A percentile compares a stretch with the other conserved stretches of the same genome.
These are phyloP conservation scores for Leavenworthia alabamica DNA, from an alignment of 345 rosid species.

Conservation along the genomic window DNA sequence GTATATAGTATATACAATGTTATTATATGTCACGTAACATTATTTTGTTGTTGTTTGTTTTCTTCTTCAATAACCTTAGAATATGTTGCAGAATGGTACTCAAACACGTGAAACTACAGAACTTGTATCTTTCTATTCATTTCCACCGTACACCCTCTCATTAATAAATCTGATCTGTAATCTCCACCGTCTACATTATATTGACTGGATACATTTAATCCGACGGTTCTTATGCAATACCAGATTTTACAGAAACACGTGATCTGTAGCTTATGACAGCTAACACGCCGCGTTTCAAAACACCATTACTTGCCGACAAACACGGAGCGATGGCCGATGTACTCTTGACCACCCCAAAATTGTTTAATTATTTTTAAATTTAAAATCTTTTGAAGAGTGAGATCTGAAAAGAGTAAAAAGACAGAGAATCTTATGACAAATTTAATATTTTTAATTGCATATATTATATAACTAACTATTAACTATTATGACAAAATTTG, in stretches of 20 bases:
- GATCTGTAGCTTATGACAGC: slow-evolving; percentile 22
- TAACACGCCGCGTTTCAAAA: slow-evolving; percentile 30
- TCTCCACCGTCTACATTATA: slow-evolving; percentile 3
- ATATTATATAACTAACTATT: no score
- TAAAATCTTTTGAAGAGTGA: not conserved
- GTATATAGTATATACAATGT: no score
- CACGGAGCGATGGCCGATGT: slow-evolving; percentile 30
- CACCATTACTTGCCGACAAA: slow-evolving; percentile 33
- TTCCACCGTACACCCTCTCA: slow-evolving; percentile 10
- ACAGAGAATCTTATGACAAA: slow-evolving; percentile 19
- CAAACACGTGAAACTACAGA: slow-evolving; percentile 26
- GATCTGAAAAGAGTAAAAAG: slow-evolving; percentile 18
- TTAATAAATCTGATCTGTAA: not conserved
- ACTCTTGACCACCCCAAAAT: slow-evolving; percentile 18
- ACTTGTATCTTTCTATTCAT: slow-evolving; percentile 1
- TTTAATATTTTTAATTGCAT: not conserved
- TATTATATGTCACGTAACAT: not conserved
- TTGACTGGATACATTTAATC: slow-evolving; percentile 15
- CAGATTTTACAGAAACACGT: not conserved
- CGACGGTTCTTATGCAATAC: not conserved
- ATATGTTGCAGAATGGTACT: slow-evolving; percentile 14
- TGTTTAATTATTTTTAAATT: no score
- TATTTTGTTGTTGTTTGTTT: not conserved
- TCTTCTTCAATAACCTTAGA: not conserved
- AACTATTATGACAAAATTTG: not conserved